A percentile compares a stretch with the other conserved stretches of the same genome.
Conservation (phyloP, 108 stramenopile genomes). For the Nannochloropsis salina region DNA sequence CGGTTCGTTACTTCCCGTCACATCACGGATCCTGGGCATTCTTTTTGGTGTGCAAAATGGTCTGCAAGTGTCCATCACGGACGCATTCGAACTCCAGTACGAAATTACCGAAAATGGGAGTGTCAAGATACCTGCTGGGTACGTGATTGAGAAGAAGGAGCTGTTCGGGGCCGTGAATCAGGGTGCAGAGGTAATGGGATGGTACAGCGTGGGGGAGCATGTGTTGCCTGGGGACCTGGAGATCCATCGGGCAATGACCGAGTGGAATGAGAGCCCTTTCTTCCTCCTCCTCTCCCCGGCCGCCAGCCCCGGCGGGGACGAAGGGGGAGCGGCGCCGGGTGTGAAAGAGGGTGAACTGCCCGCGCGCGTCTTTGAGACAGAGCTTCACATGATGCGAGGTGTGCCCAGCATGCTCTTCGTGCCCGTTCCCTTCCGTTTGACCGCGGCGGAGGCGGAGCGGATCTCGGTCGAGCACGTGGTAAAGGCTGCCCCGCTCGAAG, state of each 20-base stretch:
- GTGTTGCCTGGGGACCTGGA: background rate
- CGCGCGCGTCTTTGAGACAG: background rate
- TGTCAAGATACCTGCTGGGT: background rate
- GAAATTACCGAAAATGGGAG: background rate
- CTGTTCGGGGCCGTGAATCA: background rate
- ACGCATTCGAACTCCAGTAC: constrained; percentile 8
- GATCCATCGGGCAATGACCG: background rate
- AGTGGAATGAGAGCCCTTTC: background rate
- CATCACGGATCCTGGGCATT: background rate
- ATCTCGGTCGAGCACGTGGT: background rate
- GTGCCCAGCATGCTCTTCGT: background rate
- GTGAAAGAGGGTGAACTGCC: constrained; percentile 7
- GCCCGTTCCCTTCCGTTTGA: background rate
- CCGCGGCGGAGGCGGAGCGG: constrained; percentile 7
- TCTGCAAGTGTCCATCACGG: background rate
- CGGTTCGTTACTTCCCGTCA: background rate
- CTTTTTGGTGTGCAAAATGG: constrained; percentile 17
- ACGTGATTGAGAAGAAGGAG: background rate
- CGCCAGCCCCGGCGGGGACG: background rate
- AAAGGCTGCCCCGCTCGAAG: background rate
- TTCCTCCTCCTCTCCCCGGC: background rate
- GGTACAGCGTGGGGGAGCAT: background rate
- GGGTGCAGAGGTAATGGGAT: background rate
- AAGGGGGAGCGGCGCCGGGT: background rate
- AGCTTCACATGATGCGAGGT: background rate